Base-by-base conservation (phyloP, 768 basidiomycete species). In the Phaeolepiota aurea region DNA sequence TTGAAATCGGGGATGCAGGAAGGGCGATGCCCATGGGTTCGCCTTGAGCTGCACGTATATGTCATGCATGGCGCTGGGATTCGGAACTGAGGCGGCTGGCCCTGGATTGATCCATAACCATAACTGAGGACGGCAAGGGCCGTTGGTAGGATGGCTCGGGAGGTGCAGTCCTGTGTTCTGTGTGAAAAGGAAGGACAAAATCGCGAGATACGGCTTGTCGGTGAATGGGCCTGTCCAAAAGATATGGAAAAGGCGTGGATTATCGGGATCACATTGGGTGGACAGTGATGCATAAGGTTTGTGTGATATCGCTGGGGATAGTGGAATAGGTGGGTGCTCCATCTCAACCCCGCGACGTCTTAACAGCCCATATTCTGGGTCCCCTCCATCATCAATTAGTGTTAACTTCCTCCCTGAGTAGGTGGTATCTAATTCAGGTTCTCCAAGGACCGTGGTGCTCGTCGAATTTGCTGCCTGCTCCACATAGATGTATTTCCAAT, bases 21-120 rank as follows among this genome's bases (percentile, higher is more conserved):
- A 93, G 1, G 94, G 93, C 1, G 90, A 79, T 2, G 90, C 83
- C 94, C 94, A 99, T 1, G 92, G 89, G 55, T 87, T 98, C 11
- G 71, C 62, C 55, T 79, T 82, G 28, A 98, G 75, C 50, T 79
- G 72, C 18, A 79, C 76, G 55, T 76, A 86, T 91, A 97, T 93
- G 54, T 93, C 83, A 19, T 65, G 66, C 40, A 77, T 59, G 3
- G 91, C 94, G 31, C 72, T 72, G 11, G 87, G 85, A 53, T 93
- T 92, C 0, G 90, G 89, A 1, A 91, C 74, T 9, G 85, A 72
- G 1, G 91, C 90, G 11, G 93, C 92, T 2, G 92, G 91, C n/a
- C 91, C 93, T 5, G 94, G 92, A 56, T 94, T 97, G 57, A 98
- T 93, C 94, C 94, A 99, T 37, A 98, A 62, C 91, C 91, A 97